Base-by-base conservation (phyloP, 352 stramenopile species). In the Phytophthora sp. region DNA sequence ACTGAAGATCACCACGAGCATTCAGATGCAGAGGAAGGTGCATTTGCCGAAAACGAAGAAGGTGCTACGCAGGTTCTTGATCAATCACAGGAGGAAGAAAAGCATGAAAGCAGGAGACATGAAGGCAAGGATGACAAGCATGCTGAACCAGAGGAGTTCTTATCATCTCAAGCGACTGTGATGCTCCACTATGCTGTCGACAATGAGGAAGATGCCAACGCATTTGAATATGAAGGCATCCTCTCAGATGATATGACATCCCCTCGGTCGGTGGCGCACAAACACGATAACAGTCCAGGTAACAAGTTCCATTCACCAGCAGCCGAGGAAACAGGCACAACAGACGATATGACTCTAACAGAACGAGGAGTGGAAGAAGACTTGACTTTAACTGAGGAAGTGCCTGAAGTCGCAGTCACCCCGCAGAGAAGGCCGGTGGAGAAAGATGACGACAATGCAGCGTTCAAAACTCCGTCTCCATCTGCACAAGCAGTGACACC, bases 181-280 rank as follows among this genome's bases (percentile, higher is more conserved):
- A 26, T 73, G 24, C 31, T 73, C 17, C 45, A 66, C 0, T 73
- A 76, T 35, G 24, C 35, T 17, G 35, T 60, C 21, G 68, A 59
- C 58, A 66, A 55, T 35, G 63, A 71, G 26, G 68, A 74, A 37
- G 50, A 74, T 35, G 50, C 21, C 7, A 64, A 77, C 44, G 58
- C 63, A 32, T 77, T 77, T 11, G 69, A 77, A 35, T 74, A 74
- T 52, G 64, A 77, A 24, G 68, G 52, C 5, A 57, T 60, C 20
- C 2, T 46, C 17, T 57, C 53, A 10, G 61, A 66, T 34, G 54
- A 62, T 41, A 35, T 62, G 21, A 26, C 27, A 7, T 60, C 66
- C 54, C 48, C 53, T n/a, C 49, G 21, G 17, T 48, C 38, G 15
- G 42, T 31, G 4, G 17, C 21, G 11, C 46, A 30, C 12, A 12